Evolutionary conservation across 2,329 filamentous ascomycete species (phyloP).

Genomic region (Rhynchosporium agropyri): DNA sequence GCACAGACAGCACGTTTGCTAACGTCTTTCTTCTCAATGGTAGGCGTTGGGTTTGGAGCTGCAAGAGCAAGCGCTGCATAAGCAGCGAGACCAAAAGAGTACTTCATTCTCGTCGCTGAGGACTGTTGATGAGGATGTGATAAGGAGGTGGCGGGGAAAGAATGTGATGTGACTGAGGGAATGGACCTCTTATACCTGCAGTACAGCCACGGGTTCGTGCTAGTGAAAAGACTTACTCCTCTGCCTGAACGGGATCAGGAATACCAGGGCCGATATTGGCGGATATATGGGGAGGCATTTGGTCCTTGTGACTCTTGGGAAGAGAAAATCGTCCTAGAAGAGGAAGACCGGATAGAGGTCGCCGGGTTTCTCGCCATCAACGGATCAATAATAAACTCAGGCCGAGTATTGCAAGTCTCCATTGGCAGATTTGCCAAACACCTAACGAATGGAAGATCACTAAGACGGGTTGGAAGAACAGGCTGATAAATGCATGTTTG

Average conservation of each 20-base stretch:
- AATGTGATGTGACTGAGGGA: conserved; percentile 11
- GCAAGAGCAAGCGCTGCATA: conserved; percentile 31
- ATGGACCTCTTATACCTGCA: conserved; percentile 26
- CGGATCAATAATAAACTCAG: conserved; percentile 20
- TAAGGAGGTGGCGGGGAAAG: conserved; percentile 22
- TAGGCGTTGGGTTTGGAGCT: conserved; percentile 30
- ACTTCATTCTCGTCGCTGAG: conserved; percentile 31
- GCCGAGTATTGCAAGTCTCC: conserved; percentile 19
- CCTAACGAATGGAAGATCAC: conserved; percentile 20
- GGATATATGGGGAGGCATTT: conserved; percentile 23
- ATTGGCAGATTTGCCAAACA: conserved; percentile 23
- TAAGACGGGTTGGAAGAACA: conserved; percentile 16
- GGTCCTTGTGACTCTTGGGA: conserved; percentile 30
- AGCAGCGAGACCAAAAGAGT: conserved; percentile 32
- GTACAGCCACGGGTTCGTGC: neutral
- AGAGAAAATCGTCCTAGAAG: conserved; percentile 26
- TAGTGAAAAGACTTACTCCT: conserved; percentile 20
- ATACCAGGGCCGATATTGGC: conserved; percentile 30
- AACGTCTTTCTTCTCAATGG: conserved; percentile 25
- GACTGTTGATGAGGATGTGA: conserved; percentile 21
- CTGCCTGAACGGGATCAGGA: conserved; percentile 34
- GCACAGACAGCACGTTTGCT: conserved; percentile 27
- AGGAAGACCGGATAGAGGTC: conserved; percentile 27
- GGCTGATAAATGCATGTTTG: conserved; percentile 22
- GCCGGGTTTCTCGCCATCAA: conserved; percentile 25